Evolutionary conservation across 768 basidiomycete genomes (phyloP).

Genomic region (Agaricus sinodeliciosus): DNA sequence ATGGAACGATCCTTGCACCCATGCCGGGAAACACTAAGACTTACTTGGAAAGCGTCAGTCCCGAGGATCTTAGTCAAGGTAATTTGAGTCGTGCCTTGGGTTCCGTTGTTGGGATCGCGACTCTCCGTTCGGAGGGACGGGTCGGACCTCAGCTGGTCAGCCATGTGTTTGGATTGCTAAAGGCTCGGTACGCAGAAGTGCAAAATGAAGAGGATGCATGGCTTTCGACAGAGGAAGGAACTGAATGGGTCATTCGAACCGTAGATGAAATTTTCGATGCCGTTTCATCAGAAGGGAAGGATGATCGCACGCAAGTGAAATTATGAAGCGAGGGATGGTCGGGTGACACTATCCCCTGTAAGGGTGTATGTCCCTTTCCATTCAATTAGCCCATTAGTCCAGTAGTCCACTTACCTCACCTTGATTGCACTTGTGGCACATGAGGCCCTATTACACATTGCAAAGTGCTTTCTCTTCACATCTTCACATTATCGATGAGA

Average conservation of each 20-base stretch:
- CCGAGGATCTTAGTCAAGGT: constrained; percentile 57
- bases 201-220: constrained; percentile 68
- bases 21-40: constrained; percentile 50
- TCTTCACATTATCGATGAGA: constrained; percentile 21
- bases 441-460: constrained; percentile 19
- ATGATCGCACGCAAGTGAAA: constrained; percentile 47
- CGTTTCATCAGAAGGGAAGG: constrained; percentile 44
- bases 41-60: constrained; percentile 31
- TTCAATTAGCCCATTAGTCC: constrained; percentile 16
- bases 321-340: constrained; percentile 40
- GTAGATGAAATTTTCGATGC: constrained; percentile 78
- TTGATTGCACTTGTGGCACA: constrained; percentile 20
- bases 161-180: constrained; percentile 87
- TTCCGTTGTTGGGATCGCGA: constrained; percentile 79
- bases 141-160: constrained; percentile 85
- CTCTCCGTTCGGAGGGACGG: constrained; percentile 76
- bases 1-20: constrained; percentile 74
- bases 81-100: constrained; percentile 82
- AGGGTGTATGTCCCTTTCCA: constrained; percentile 28
- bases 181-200: constrained; percentile 58
- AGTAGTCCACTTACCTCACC: constrained; percentile 22
- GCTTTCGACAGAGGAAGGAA: constrained; percentile 80
- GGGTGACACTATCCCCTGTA: constrained; percentile 28
- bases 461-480: constrained; percentile 14
- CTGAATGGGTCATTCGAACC: constrained; percentile 82